Evolutionary conservation across 495 filamentous ascomycete genomes (phyloP).

Genomic region (Terfezia claveryi): DNA sequence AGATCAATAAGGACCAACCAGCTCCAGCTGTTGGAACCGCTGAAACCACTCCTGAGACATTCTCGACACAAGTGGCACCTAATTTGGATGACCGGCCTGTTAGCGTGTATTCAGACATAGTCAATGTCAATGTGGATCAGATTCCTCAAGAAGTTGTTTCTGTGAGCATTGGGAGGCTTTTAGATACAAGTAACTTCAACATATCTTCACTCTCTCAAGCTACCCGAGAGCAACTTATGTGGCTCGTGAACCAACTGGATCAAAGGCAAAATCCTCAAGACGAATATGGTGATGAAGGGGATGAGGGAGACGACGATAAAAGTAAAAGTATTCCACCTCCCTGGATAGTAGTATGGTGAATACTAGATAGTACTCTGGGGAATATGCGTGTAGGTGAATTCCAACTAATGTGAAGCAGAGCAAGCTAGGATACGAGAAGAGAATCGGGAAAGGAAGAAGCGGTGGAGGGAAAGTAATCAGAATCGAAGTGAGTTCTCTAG

Average conservation of each 20-base stretch:
- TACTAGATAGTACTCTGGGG: too few species aligned
- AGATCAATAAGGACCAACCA: background rate
- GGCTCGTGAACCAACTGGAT: background rate
- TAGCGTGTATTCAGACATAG: background rate
- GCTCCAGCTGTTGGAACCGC: background rate
- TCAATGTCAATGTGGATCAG: background rate
- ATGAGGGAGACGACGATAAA: background rate
- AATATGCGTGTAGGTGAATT: background rate
- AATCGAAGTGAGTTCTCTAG: conserved; percentile 17
- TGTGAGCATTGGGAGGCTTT: background rate
- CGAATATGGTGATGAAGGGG: background rate
- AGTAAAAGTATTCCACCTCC: background rate
- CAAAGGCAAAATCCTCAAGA: background rate
- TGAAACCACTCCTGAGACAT: background rate
- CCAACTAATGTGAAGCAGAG: conserved; percentile 11
- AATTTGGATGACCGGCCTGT: background rate
- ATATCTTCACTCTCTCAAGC: background rate
- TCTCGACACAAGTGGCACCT: background rate
- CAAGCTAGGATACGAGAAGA: conserved; percentile 19
- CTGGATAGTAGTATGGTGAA: too few species aligned
- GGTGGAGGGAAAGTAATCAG: conserved; percentile 21
- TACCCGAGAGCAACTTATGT: background rate
- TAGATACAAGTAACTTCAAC: background rate
- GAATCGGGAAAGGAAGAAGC: conserved; percentile 21
- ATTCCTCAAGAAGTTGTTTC: background rate